Evolutionary conservation across 352 stramenopile species (phyloP), one percentile per base, ranked within the genome.

Genomic region (Globisporangium spinosum): DNA sequence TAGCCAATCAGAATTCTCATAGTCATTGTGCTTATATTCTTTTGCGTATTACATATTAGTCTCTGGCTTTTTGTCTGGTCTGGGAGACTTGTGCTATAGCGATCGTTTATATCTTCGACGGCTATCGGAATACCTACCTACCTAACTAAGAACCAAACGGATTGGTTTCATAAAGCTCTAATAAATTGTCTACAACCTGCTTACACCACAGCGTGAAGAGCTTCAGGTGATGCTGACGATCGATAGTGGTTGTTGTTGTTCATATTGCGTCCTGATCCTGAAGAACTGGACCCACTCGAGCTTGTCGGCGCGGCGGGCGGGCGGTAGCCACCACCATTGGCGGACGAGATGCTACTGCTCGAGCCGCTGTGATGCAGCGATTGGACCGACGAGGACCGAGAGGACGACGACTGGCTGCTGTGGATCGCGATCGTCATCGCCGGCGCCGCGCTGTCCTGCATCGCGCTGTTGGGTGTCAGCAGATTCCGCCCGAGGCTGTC

Each of bases 401-500:
- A 59, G 0, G 27, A 59, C 51, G 51, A 58, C 23, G 54, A 59
- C 12, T 32, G 54, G 53, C 3, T 20, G 53, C 17, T 59, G 64
- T 66, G 63, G 13, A 60, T 70, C 45, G 51, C n/a, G 62, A 69
- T 72, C 17, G 70, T 72, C 54, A 56, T 79, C 69, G 61, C 71
- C 25, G 29, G 65, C 35, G 56, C 34, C 43, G 43, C 64, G 27
- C 55, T 78, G 49, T 60, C 67, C 4, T 29, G 67, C 22, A 67
- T 72, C 0, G 35, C 47, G 45, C 54, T 70, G 27, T 49, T 70
- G 27, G 67, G 75, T 10, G 73, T 81, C 29, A 89, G 65, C 62
- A 90, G 47, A 55, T 81, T 88, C 23, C 63, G 72, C 54, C 78
- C 72, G 8, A 89, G 63, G 17, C 77, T 70, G 53, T 76, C 75